These are phyloP conservation scores for Mallotus japonicus DNA, from an alignment of 441 rosid genomes.

Conservation along the genomic window DNA sequence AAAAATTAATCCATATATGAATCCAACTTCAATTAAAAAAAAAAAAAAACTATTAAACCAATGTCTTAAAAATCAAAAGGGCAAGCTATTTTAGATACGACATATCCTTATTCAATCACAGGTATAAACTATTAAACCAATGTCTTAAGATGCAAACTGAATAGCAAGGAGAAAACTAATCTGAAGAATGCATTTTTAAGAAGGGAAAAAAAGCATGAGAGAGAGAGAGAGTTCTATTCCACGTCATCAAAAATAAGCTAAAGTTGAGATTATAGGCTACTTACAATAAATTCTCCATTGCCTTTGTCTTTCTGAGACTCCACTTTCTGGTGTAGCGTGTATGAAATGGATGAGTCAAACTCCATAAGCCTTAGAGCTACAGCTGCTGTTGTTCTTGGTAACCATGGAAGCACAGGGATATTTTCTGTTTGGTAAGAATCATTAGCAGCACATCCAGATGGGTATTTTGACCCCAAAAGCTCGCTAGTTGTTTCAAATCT, in stretches of 20 bases:
- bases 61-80: neutral
- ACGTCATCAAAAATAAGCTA: neutral
- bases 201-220: neutral
- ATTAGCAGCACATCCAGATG: slow-evolving; percentile 19
- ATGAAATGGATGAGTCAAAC: slow-evolving; percentile 56
- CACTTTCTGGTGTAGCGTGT: slow-evolving; percentile 42
- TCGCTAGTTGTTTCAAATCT: slow-evolving; percentile 66
- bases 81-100: neutral
- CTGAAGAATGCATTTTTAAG: neutral
- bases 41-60: neutral
- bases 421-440: slow-evolving; percentile 26
- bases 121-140: neutral
- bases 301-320: slow-evolving; percentile 48
- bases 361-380: slow-evolving; percentile 63
- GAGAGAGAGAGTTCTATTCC: neutral
- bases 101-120: neutral
- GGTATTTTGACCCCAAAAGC: slow-evolving; percentile 40
- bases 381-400: slow-evolving; percentile 73
- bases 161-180: neutral
- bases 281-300: slow-evolving; percentile 47
- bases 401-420: slow-evolving; percentile 60
- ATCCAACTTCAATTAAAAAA: no score
- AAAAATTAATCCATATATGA: neutral
- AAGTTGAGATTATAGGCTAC: slow-evolving; percentile 21
- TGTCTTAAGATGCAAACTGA: neutral